Evolutionary conservation across 2,329 filamentous ascomycete species (phyloP).

Genomic region (Alternaria longipes): DNA sequence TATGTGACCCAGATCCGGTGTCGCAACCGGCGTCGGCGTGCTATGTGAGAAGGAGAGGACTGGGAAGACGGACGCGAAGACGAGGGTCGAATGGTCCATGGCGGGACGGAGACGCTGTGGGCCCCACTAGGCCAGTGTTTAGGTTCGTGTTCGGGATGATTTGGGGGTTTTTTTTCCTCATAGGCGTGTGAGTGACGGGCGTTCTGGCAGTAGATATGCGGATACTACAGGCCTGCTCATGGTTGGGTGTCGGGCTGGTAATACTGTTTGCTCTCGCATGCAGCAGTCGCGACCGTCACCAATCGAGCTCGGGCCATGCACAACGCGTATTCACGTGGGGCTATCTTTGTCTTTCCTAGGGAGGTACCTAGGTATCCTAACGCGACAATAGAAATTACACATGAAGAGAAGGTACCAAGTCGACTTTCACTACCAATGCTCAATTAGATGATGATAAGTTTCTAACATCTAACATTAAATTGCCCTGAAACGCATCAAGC

Average conservation of each 20-base stretch:
- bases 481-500: not conserved
- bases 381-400: not conserved
- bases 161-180: conserved; percentile 3
- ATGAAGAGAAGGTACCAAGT: not conserved
- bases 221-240: not conserved
- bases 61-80: conserved; percentile 59
- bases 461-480: conserved; percentile 15
- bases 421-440: not conserved
- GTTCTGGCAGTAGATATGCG: not conserved
- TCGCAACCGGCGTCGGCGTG: conserved; percentile 56
- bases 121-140: conserved; percentile 30
- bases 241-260: conserved; percentile 2
- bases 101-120: conserved; percentile 28
- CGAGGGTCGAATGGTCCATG: conserved; percentile 48
- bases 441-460: not conserved
- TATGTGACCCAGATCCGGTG: conserved; percentile 54
- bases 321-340: conserved; percentile 30
- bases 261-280: conserved; percentile 5
- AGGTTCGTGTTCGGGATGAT: not conserved
- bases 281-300: conserved; percentile 16
- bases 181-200: not conserved
- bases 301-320: conserved; percentile 18
- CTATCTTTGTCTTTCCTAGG: not conserved
- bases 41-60: conserved; percentile 52
- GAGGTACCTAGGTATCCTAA: not conserved